These are phyloP conservation scores for Chytriomyces sp. DNA, from an alignment of 192 early-diverging fungal genomes.

Conservation along the genomic window DNA sequence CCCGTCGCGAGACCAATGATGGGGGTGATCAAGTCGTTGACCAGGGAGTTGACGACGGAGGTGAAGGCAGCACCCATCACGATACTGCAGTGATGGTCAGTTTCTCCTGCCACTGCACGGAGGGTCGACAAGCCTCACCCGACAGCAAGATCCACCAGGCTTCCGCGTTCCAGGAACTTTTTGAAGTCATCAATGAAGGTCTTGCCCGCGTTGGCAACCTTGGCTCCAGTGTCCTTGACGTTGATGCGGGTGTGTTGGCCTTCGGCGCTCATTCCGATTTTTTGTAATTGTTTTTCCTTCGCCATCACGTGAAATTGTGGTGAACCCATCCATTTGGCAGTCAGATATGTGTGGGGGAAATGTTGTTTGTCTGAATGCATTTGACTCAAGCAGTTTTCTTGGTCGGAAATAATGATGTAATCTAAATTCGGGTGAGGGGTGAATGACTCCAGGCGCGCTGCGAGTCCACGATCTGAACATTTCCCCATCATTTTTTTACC, in stretches of 20 bases:
- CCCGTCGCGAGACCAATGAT: slow-evolving; percentile 57
- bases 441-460: no score
- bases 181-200: not conserved
- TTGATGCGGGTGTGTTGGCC: not conserved
- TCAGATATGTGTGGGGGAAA: not conserved
- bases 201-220: not conserved
- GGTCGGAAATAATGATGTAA: no score
- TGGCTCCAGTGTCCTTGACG: not conserved
- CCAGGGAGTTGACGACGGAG: slow-evolving; percentile 33
- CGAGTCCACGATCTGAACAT: no score
- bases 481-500: no score
- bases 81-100: slow-evolving; percentile 63
- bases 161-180: slow-evolving; percentile 21
- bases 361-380: not conserved
- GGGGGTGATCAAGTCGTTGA: slow-evolving; percentile 59
- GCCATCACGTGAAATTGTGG: not conserved
- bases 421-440: no score
- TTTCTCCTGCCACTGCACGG: slow-evolving; percentile 32
- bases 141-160: slow-evolving; percentile 67
- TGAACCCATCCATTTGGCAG: not conserved
- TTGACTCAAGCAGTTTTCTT: not conserved
- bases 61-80: slow-evolving; percentile 64
- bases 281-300: not conserved
- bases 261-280: not conserved
- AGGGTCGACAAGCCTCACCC: slow-evolving; percentile 52